Evolutionary conservation across 2,329 filamentous ascomycete species (phyloP).

Genomic region (Botrytis paeoniae): DNA sequence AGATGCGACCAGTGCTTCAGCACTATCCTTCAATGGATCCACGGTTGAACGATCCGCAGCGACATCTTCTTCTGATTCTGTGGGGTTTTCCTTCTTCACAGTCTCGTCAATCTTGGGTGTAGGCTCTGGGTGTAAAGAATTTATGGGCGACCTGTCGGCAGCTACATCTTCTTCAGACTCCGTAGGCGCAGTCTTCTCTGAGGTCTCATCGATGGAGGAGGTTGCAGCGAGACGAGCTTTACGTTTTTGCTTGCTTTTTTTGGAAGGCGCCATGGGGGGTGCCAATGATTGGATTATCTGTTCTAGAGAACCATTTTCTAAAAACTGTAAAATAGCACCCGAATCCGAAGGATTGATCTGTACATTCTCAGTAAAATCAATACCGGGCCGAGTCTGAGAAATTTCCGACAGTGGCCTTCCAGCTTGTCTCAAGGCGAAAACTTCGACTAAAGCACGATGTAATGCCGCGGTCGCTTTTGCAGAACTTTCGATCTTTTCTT

Average conservation of each 20-base stretch:
- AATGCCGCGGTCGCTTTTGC: constrained; percentile 44
- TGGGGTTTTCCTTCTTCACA: constrained; percentile 26
- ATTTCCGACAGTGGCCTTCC: constrained; percentile 37
- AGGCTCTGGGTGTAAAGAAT: constrained; percentile 27
- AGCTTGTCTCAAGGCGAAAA: constrained; percentile 47
- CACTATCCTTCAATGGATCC: constrained; percentile 25
- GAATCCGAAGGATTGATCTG: constrained; percentile 29
- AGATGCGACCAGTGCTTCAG: constrained; percentile 39
- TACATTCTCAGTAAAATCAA: constrained; percentile 30
- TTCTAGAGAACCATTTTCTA: constrained; percentile 21
- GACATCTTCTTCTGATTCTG: constrained; percentile 34
- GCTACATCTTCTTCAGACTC: constrained; percentile 34
- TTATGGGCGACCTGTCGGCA: constrained; percentile 30
- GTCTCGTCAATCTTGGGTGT: constrained; percentile 25
- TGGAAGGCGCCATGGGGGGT: not conserved
- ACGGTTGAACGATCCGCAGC: constrained; percentile 31
- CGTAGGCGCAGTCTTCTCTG: constrained; percentile 28
- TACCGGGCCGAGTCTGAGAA: constrained; percentile 22
- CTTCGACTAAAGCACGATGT: constrained; percentile 55
- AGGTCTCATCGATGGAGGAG: constrained; percentile 25
- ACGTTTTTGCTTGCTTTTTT: constrained; percentile 17
- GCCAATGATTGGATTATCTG: constrained; percentile 24
- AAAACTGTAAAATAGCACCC: constrained; percentile 30
- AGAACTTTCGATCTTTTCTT: constrained; percentile 38
- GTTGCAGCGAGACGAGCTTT: constrained; percentile 7